phyloP scores from a whole-genome alignment of 1,139 yeast genomes.

The Pichia sp. region DNA sequence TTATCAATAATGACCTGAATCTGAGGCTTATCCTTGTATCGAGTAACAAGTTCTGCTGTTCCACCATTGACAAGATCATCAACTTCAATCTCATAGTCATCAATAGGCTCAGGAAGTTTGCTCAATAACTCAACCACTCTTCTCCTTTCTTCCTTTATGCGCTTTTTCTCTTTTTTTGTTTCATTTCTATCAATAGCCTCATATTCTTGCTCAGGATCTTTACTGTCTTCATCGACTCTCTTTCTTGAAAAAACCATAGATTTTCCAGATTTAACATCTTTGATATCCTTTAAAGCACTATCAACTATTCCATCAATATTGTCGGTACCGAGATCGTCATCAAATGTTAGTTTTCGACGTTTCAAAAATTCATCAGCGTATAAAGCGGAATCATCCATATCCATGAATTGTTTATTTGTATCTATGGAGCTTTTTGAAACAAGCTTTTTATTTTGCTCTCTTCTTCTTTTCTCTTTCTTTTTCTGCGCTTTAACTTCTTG shows the following conservation, averaged over 20 bases:
- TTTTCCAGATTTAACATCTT: constrained; percentile 15
- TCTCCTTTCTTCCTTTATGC: constrained; percentile 14
- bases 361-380: constrained; percentile 26
- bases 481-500: constrained; percentile 31
- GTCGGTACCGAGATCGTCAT: constrained; percentile 19
- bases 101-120: constrained; percentile 44
- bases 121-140: constrained; percentile 25
- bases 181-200: background rate
- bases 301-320: constrained; percentile 6
- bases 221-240: constrained; percentile 5
- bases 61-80: constrained; percentile 15
- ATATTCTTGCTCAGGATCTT: background rate
- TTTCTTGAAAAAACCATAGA: constrained; percentile 19
- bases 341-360: constrained; percentile 43
- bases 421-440: constrained; percentile 9
- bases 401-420: constrained; percentile 12
- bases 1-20: constrained; percentile 3
- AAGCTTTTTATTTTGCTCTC: constrained; percentile 16
- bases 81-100: constrained; percentile 47
- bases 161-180: constrained; percentile 1
- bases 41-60: too few relatives aligned
- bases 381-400: constrained; percentile 26
- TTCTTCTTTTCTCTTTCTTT: constrained; percentile 24
- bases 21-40: background rate
- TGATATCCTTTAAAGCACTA: constrained; percentile 23